Evolutionary conservation across 2,329 filamentous ascomycete species (phyloP).

Genomic region (Epichloe hybrida): DNA sequence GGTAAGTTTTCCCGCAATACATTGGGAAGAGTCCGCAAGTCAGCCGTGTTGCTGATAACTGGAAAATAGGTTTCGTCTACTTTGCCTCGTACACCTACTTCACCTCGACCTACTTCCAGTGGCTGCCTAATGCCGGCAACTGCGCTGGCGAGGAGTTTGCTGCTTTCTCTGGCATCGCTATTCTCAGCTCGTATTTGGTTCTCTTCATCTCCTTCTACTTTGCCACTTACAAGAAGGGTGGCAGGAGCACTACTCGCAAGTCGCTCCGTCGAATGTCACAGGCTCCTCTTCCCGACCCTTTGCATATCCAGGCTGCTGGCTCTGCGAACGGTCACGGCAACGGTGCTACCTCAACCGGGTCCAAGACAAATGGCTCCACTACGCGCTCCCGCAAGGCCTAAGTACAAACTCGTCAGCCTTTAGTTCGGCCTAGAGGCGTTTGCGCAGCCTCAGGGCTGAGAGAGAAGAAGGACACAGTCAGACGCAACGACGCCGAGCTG

Average conservation of each 20-base stretch:
- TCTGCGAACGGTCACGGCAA: slow-evolving; percentile 38
- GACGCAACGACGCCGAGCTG: not conserved
- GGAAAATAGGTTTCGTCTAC: slow-evolving; percentile 72
- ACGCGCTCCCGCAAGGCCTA: slow-evolving; percentile 58
- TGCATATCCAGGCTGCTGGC: slow-evolving; percentile 48
- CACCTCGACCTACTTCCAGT: slow-evolving; percentile 75
- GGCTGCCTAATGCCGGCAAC: slow-evolving; percentile 68
- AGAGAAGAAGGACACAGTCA: not conserved
- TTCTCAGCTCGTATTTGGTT: slow-evolving; percentile 87
- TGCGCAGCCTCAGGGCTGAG: not conserved
- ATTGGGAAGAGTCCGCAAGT: not conserved
- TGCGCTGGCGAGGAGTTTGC: slow-evolving; percentile 97
- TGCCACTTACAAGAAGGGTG: slow-evolving; percentile 83
- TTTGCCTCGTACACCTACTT: slow-evolving; percentile 99
- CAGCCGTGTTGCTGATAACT: slow-evolving; percentile 3
- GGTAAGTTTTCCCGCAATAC: slow-evolving; percentile 40
- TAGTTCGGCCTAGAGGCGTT: not conserved
- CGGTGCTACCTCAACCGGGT: slow-evolving; percentile 38
- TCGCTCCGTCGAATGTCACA: slow-evolving; percentile 52
- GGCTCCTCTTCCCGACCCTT: slow-evolving; percentile 66
- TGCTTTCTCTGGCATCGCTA: slow-evolving; percentile 80
- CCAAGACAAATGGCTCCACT: slow-evolving; percentile 44
- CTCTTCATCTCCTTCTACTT: slow-evolving; percentile 99
- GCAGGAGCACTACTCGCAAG: slow-evolving; percentile 74
- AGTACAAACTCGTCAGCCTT: not conserved